Evolutionary conservation across 305 asterid genomes (phyloP), one percentile per base, ranked within the genome.

Genomic region (Fraxinus dipetala): DNA sequence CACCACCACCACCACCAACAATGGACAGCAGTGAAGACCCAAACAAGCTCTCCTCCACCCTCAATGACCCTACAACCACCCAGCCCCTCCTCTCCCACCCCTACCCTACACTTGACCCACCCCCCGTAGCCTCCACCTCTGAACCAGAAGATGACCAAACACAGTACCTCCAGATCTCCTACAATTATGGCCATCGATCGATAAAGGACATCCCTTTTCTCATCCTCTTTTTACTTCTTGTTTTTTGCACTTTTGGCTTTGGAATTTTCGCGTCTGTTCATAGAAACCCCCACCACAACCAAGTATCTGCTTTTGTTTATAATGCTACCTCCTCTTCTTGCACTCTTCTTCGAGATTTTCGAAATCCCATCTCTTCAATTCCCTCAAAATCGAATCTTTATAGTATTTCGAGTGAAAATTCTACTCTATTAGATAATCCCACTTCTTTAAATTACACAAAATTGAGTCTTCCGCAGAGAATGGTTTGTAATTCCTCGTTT

Each of bases 151-250:
- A 89, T 35, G 95, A 92, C 85, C 92, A 84, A 63, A 22, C 94
- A 14, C 93, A 91, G 65, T 90, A 85, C 89, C 94, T 89, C 72
- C 97, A 95, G 93, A 95, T 95, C 93, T 93, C 99, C 30, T 95
- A 91, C 91, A 95, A 89, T 80, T 85, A 88, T 73, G 96, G 92
- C 76, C 90, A 86, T 80, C 96, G 98, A 13, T 22, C 90, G 1
- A 72, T 90, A 80, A 94, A 89, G 80, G 97, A 95, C 85, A 79
- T 89, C 34, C 90, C 94, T 28, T 93, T 92, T 54, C 92, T 94
- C 32, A 28, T 93, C 76, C 92, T 95, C 59, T 94, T 92, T 81
- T 22, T 30, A 11, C 88, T 93, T 51, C 85, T 95, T 80, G 86
- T 95, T 11, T 90, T 93, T 77, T 87, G 84, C 82, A 91, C 98